Evolutionary conservation across 2,329 filamentous ascomycete species (phyloP).

Genomic region (Fusarium sp.): DNA sequence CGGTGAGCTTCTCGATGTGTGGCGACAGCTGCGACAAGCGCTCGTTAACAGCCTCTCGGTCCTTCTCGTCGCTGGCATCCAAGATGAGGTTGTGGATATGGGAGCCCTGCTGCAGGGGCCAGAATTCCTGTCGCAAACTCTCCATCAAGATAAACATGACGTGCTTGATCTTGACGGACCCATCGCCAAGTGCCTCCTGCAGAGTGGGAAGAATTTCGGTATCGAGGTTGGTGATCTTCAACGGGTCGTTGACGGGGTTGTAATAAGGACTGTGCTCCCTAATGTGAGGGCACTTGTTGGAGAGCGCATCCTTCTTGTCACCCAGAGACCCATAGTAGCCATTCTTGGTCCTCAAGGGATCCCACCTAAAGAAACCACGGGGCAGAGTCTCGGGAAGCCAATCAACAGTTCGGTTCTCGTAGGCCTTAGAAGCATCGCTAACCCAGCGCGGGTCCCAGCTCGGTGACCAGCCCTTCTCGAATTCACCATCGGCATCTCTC

Average conservation of each 20-base stretch:
- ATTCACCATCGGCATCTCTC: slow-evolving; percentile 42
- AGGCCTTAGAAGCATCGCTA: slow-evolving; percentile 39
- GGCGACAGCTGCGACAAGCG: slow-evolving; percentile 39
- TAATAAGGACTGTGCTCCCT: slow-evolving; percentile 48
- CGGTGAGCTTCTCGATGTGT: slow-evolving; percentile 37
- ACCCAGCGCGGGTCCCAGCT: slow-evolving; percentile 1
- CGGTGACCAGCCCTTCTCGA: slow-evolving; percentile 46
- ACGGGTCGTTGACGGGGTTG: slow-evolving; percentile 50
- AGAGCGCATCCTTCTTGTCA: slow-evolving; percentile 7
- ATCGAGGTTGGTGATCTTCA: slow-evolving; percentile 53
- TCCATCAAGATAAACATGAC: slow-evolving; percentile 55
- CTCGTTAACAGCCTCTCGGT: slow-evolving; percentile 45
- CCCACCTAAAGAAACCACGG: slow-evolving; percentile 45
- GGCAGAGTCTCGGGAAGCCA: slow-evolving; percentile 45
- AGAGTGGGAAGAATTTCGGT: slow-evolving; percentile 46
- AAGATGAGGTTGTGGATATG: slow-evolving; percentile 49
- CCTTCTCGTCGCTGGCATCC: slow-evolving; percentile 32
- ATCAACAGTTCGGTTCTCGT: slow-evolving; percentile 40
- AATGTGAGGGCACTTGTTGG: slow-evolving; percentile 32
- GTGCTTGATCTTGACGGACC: slow-evolving; percentile 53
- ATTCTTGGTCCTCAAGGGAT: slow-evolving; percentile 39
- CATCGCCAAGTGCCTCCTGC: slow-evolving; percentile 39
- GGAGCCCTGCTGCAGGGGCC: slow-evolving; percentile 53
- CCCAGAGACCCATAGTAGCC: slow-evolving; percentile 30
- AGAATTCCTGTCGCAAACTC: slow-evolving; percentile 56